Percentiles rank a stretch among this genome's conserved stretches.
phyloP scores from a whole-genome alignment of 495 filamentous ascomycete genomes.

The Echria macrotheca region DNA sequence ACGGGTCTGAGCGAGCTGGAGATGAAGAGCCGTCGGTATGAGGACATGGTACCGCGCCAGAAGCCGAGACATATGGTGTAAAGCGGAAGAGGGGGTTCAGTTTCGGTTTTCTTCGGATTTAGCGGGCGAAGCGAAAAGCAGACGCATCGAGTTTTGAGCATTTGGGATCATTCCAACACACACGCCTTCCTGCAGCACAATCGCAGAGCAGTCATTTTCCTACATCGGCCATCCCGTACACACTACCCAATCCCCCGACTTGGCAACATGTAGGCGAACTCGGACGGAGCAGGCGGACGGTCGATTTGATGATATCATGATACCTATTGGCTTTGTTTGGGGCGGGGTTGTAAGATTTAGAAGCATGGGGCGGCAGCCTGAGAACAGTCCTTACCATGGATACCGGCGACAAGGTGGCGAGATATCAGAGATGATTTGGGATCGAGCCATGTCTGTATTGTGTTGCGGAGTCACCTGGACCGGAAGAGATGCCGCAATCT shows the following conservation, averaged over 20 bases:
- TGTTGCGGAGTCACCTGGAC: background rate
- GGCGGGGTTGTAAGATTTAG: background rate
- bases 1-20: slow-evolving; percentile 32
- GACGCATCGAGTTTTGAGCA: too few relatives aligned
- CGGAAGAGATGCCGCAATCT: background rate
- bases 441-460: slow-evolving; percentile 2
- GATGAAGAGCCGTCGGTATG: slow-evolving; percentile 38
- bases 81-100: slow-evolving; percentile 3
- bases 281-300: background rate
- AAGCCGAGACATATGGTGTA: slow-evolving; percentile 42
- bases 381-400: slow-evolving; percentile 4
- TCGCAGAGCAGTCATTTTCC: slow-evolving; percentile 8
- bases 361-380: background rate
- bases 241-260: background rate
- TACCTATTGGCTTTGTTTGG: background rate
- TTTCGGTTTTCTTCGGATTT: too few relatives aligned
- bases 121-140: too few relatives aligned
- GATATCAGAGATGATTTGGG: slow-evolving; percentile 3
- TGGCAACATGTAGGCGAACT: too few relatives aligned
- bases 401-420: background rate
- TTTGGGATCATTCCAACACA: slow-evolving; percentile 1
- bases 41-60: slow-evolving; percentile 40
- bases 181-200: slow-evolving; percentile 4
- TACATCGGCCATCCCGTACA: slow-evolving; percentile 1
- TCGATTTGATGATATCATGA: slow-evolving; percentile 13